A percentile compares a stretch with the other conserved stretches of the same genome.
phyloP scores from a whole-genome alignment of 2,329 filamentous ascomycete species.

The Monosporascus sp. region DNA sequence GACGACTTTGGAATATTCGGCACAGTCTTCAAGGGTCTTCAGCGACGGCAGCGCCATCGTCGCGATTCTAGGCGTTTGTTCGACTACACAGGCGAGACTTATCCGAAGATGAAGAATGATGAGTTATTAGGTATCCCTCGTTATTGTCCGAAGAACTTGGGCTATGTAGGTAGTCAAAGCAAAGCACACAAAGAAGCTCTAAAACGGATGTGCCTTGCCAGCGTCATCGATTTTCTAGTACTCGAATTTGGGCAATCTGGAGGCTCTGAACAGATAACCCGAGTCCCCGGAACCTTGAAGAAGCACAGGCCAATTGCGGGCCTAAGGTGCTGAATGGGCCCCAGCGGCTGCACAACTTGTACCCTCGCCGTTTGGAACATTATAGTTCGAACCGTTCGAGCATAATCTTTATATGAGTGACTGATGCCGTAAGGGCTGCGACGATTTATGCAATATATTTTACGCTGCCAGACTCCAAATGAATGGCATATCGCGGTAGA shows the following conservation, averaged over 20 bases:
- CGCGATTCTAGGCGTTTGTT: neutral
- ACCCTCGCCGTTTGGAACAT: too few relatives aligned
- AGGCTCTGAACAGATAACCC: neutral
- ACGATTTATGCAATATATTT: too few relatives aligned
- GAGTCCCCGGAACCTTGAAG: neutral
- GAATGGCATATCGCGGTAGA: too few relatives aligned
- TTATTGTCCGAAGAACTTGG: neutral
- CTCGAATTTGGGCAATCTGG: neutral
- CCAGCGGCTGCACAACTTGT: too few relatives aligned
- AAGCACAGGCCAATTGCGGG: conserved; percentile 1
- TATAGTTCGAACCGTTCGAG: too few relatives aligned
- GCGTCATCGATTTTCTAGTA: neutral
- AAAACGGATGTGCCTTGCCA: neutral
- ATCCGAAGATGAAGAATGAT: too few relatives aligned
- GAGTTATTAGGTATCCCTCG: too few relatives aligned
- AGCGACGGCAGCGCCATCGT: conserved; percentile 69
- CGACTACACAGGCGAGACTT: neutral
- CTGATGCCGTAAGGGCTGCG: too few relatives aligned
- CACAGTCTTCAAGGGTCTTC: conserved; percentile 65
- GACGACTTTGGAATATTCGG: conserved; percentile 69
- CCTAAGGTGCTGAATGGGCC: neutral
- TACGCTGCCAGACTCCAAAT: too few relatives aligned
- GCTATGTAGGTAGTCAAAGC: too few relatives aligned
- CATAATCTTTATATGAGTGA: too few relatives aligned
- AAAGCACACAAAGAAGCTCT: too few relatives aligned